phyloP scores from a whole-genome alignment of 1,284 basidiomycete genomes.

The Agroathelia rolfsii region DNA sequence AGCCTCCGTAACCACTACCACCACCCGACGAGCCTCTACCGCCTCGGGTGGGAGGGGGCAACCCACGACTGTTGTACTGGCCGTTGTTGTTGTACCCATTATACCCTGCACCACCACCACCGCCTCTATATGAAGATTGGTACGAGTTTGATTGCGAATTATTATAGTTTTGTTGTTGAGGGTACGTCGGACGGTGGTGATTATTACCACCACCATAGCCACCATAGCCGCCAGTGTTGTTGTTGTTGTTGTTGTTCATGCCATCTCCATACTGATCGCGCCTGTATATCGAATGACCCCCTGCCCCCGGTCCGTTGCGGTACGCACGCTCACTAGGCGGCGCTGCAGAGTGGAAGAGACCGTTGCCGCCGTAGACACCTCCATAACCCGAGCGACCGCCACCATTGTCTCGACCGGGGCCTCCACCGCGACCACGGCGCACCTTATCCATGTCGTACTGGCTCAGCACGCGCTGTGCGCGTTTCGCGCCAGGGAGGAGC shows the following conservation, averaged over 20 bases:
- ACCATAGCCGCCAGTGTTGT: too few relatives aligned
- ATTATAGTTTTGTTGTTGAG: too few relatives aligned
- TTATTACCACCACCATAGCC: slow-evolving; percentile 32
- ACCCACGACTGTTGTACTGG: slow-evolving; percentile 14
- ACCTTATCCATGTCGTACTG: slow-evolving; percentile 60
- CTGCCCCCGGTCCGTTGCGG: too few relatives aligned
- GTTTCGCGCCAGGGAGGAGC: slow-evolving; percentile 68
- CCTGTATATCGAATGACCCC: too few relatives aligned
- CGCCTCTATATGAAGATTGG: slow-evolving; percentile 24
- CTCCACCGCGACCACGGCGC: slow-evolving; percentile 11
- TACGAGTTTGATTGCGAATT: too few relatives aligned
- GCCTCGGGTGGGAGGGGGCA: too few relatives aligned
- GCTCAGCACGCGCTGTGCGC: slow-evolving; percentile 54
- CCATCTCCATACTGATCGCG: too few relatives aligned
- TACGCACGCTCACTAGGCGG: too few relatives aligned
- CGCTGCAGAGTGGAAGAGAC: too few relatives aligned
- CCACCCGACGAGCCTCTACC: neutral
- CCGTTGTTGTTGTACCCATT: slow-evolving; percentile 29
- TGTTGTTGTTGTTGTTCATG: too few relatives aligned
- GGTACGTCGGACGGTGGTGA: slow-evolving; percentile 40
- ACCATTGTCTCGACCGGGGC: slow-evolving; percentile 7
- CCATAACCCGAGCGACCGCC: too few relatives aligned
- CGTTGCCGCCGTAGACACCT: too few relatives aligned
- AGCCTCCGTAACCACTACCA: slow-evolving; percentile 23
- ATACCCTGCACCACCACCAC: slow-evolving; percentile 24